Conservation (phyloP, 2,329 filamentous ascomycete genomes). For the Diaporthe nobilis region DNA sequence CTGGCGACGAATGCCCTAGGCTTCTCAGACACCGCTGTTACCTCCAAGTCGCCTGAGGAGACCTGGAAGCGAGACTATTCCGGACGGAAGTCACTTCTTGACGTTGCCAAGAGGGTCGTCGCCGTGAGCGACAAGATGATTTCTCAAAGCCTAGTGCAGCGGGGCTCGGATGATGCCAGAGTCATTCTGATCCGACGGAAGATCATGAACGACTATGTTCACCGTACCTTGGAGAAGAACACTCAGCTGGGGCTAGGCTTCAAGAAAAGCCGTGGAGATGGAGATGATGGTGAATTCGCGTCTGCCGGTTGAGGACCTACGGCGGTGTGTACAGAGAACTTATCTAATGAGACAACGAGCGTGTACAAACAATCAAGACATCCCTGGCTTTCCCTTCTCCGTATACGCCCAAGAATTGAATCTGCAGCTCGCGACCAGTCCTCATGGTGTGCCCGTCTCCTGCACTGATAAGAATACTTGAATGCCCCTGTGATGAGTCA, state of each 20-base stretch:
- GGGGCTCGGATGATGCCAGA: slow-evolving; percentile 22
- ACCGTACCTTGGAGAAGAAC: slow-evolving; percentile 17
- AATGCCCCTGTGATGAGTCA: not conserved
- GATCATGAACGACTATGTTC: slow-evolving; percentile 31
- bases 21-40: slow-evolving; percentile 49
- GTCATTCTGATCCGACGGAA: slow-evolving; percentile 33
- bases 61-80: slow-evolving; percentile 44
- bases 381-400: not conserved
- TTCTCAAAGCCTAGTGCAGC: slow-evolving; percentile 35
- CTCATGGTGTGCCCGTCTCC: not conserved
- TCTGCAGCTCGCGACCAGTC: not conserved
- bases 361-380: slow-evolving; percentile 18
- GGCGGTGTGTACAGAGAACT: not conserved
- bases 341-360: slow-evolving; percentile 9
- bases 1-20: slow-evolving; percentile 51
- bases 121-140: slow-evolving; percentile 41
- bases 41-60: slow-evolving; percentile 44
- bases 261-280: slow-evolving; percentile 2
- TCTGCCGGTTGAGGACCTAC: slow-evolving; percentile 3
- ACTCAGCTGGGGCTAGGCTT: slow-evolving; percentile 2
- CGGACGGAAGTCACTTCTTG: slow-evolving; percentile 30
- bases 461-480: not conserved
- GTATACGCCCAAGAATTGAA: too few relatives aligned
- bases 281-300: slow-evolving; percentile 1
- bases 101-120: slow-evolving; percentile 36